Base-by-base conservation (phyloP, 257 asterid species). In the Solanum okadae region DNA sequence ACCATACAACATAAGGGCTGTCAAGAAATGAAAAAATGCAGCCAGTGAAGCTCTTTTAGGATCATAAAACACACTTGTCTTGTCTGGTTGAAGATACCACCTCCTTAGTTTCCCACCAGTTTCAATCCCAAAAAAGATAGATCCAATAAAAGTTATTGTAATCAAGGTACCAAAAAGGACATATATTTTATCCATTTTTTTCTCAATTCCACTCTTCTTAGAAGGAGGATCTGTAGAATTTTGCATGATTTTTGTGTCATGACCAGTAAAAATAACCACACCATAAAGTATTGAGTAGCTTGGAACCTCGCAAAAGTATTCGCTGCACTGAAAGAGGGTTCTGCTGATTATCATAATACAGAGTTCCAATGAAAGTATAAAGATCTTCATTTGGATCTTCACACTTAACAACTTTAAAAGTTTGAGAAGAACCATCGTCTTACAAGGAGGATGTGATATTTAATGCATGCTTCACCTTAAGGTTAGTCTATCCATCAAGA, bases 301-400 rank as follows among this genome's bases (percentile, higher is more conserved):
- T 94, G 8, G 99, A 97, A 93, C 90, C 98, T 90, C 98, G 91
- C 29, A 95, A 38, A 87, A 97, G 98, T 86, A 97, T 86, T 90
- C 96, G 99, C 70, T 96, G 97, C 85, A 93, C 88, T 16, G 98
- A 95, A 88, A 97, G 94, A 25, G 96, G 96, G 84, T 93, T 88
- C 77, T 88, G 95, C 56, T 93, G 93, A 34, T 90, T 92, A 12
- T 91, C 89, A 42, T 90, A 93, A 86, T 87, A 87, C 63, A 97
- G 84, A 77, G 98, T 92, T 86, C 99, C 98, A 6, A 97, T 90
- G 35, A 95, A 97, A 18, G 98, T 44, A 88, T 96, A 97, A 88
- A 96, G 98, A 94, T 97, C 96, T 72, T 97, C 99, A 29, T 97
- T 96, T 70, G 99, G 98, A 88, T 97, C 99, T 91, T 97, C 99